phyloP scores from a whole-genome alignment of 2,329 filamentous ascomycete species.

The Falciphora oryzae region DNA sequence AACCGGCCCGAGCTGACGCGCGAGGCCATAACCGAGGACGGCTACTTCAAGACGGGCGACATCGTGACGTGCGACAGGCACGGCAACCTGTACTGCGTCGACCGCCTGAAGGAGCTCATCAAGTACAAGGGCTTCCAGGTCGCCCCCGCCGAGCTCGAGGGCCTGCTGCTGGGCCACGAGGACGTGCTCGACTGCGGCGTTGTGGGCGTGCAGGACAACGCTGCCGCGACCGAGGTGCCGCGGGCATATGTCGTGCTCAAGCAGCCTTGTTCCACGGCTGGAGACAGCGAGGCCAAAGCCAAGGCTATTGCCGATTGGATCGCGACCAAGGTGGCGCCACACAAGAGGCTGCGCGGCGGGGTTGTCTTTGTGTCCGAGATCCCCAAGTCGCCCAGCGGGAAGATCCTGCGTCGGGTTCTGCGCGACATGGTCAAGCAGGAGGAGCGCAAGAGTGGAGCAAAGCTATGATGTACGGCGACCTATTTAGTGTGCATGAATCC shows the following conservation, averaged over 20 bases:
- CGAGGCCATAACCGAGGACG: conserved; percentile 59
- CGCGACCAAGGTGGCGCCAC: conserved; percentile 31
- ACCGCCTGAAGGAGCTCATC: conserved; percentile 68
- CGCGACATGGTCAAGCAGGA: conserved; percentile 33
- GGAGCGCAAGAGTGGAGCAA: conserved; percentile 31
- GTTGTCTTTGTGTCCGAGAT: conserved; percentile 63
- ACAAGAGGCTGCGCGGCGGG: conserved; percentile 66
- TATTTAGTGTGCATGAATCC: background rate
- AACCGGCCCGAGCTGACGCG: conserved; percentile 66
- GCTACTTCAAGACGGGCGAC: conserved; percentile 89
- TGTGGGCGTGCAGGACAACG: conserved; percentile 53
- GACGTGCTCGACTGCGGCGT: conserved; percentile 55
- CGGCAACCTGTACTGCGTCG: conserved; percentile 85
- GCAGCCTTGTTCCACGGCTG: conserved; percentile 5
- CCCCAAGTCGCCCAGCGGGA: conserved; percentile 61
- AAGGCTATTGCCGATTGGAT: conserved; percentile 33
- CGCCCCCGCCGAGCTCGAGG: conserved; percentile 59
- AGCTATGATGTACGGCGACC: conserved; percentile 25
- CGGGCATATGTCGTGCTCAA: conserved; percentile 56
- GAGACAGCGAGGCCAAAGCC: conserved; percentile 28
- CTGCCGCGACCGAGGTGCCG: conserved; percentile 62
- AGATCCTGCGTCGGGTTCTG: conserved; percentile 39
- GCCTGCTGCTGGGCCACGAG: conserved; percentile 34
- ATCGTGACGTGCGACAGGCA: conserved; percentile 71
- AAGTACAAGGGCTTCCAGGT: conserved; percentile 67